Evolutionary conservation across 441 rosid species (phyloP), one percentile per base, ranked within the genome.

Genomic region (Kokia cookei): DNA sequence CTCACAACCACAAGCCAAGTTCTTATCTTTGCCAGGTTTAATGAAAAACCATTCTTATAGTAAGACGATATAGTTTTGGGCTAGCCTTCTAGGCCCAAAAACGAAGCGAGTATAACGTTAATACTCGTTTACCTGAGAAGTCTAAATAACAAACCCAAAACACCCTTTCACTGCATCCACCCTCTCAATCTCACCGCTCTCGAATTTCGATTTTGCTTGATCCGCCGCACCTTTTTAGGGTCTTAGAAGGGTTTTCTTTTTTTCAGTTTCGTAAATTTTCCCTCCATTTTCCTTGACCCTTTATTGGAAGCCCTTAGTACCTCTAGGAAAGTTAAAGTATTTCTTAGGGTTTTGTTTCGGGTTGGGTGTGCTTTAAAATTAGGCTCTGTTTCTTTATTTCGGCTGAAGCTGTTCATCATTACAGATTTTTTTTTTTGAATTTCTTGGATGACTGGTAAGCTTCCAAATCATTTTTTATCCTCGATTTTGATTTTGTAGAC

Each of bases 61-160:
- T 15, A 7, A n/a, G 29, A 10, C 29, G 32, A 27, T 50, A 29
- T 42, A 14, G 17, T 8, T 7, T 58, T 72, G 75, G 79, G 79
- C 79, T n/a, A 43, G 14, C 24, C 10, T 43, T 35, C 0, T 15
- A n/a, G 54, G 75, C 74, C 65, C 71, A 51, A 2, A 17, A 2
- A 10, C n/a, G 37, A 32, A 61, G 76, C 71, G 69, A 61, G 79
- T 22, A 58, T 8, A 4, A 17, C 5, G 4, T 10, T 12, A 3
- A 10, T 3, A 61, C 42, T 17, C 65, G 29, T 68, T 68, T 27
- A 47, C 14, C 37, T 69, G 15, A 17, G 9, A n/a, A 2, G 58
- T 45, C 75, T 61, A 82, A 79, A 82, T 32, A 82, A 76, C 45
- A 54, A 66, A 70, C 69, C 9, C 57, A 58, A 29, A 29, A 51